These are phyloP conservation scores for Ilex aquifolium DNA, from an alignment of 257 asterid genomes.

Conservation along the genomic window DNA sequence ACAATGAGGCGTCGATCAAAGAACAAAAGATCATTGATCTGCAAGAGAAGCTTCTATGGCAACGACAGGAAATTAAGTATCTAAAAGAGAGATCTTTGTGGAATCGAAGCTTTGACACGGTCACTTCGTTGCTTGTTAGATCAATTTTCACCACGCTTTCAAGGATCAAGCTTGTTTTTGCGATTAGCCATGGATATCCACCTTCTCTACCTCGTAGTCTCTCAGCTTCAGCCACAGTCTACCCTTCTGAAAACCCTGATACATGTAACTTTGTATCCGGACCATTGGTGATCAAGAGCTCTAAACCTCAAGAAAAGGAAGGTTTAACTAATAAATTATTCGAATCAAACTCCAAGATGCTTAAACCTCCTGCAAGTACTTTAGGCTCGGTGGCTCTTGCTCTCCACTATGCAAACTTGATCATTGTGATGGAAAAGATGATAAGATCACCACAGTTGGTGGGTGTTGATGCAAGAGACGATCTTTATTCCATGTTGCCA, in stretches of 20 bases:
- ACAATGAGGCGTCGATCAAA: conserved; percentile 24
- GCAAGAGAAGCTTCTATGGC: conserved; percentile 74
- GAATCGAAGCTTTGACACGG: conserved; percentile 73
- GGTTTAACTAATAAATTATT: conserved; percentile 28
- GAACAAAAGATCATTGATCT: conserved; percentile 51
- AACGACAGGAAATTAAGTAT: conserved; percentile 68
- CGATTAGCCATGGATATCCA: conserved; percentile 43
- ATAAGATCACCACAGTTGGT: conserved; percentile 75
- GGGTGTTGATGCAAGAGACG: conserved; percentile 86
- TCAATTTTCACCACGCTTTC: conserved; percentile 62
- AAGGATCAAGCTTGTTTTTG: conserved; percentile 75
- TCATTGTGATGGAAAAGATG: conserved; percentile 87
- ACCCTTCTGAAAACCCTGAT: conserved; percentile 59
- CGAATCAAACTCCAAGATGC: conserved; percentile 40
- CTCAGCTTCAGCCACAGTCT: conserved; percentile 76
- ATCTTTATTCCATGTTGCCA: conserved; percentile 79
- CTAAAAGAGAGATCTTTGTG: conserved; percentile 70
- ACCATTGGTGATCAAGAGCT: conserved; percentile 35
- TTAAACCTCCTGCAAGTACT: conserved; percentile 58
- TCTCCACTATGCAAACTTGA: conserved; percentile 75
- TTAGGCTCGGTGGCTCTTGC: conserved; percentile 81
- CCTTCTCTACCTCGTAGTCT: conserved; percentile 64
- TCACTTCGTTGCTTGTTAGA: conserved; percentile 47
- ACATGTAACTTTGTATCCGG: conserved; percentile 46
- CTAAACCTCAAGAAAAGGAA: conserved; percentile 11